Evolutionary conservation across 345 rosid species (phyloP).

Genomic region (Excoecaria cochinchinensis): DNA sequence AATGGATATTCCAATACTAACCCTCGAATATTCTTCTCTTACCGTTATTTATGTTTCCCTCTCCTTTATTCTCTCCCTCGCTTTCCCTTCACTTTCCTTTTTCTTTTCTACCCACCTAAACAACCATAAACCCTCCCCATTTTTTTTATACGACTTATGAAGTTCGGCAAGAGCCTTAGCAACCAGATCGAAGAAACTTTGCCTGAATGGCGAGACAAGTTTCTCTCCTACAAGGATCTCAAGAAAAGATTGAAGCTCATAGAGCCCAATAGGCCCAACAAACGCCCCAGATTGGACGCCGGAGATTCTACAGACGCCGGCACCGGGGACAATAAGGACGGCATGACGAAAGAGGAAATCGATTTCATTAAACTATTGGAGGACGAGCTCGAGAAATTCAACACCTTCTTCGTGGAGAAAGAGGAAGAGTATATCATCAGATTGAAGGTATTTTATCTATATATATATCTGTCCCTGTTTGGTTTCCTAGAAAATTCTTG

Average conservation of each 20-base stretch:
- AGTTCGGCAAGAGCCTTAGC: slow-evolving; percentile 91
- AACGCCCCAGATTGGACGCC: slow-evolving; percentile 13
- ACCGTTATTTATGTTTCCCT: slow-evolving; percentile 36
- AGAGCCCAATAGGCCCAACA: slow-evolving; percentile 36
- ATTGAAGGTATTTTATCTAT: slow-evolving; percentile 56
- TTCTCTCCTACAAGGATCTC: slow-evolving; percentile 90
- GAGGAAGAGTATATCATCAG: slow-evolving; percentile 96
- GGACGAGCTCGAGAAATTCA: slow-evolving; percentile 89
- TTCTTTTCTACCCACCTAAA: slow-evolving; percentile 12
- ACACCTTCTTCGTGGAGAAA: slow-evolving; percentile 80
- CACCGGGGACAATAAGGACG: slow-evolving; percentile 9
- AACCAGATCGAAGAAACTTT: slow-evolving; percentile 93
- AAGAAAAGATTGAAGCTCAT: slow-evolving; percentile 79
- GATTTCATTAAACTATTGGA: slow-evolving; percentile 71
- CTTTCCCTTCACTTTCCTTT: background rate
- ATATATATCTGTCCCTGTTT: background rate
- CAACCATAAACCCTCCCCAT: background rate
- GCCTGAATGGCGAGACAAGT: slow-evolving; percentile 96
- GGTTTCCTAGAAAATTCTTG: slow-evolving; percentile 15
- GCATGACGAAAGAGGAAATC: slow-evolving; percentile 63
- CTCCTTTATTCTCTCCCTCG: background rate
- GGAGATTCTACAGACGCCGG: slow-evolving; percentile 21
- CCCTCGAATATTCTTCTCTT: slow-evolving; percentile 65
- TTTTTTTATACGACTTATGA: slow-evolving; percentile 41
- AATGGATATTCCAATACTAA: slow-evolving; percentile 58